Evolutionary conservation across 176 grass and related monocot species (phyloP).

Genomic region (Chloris gayana): DNA sequence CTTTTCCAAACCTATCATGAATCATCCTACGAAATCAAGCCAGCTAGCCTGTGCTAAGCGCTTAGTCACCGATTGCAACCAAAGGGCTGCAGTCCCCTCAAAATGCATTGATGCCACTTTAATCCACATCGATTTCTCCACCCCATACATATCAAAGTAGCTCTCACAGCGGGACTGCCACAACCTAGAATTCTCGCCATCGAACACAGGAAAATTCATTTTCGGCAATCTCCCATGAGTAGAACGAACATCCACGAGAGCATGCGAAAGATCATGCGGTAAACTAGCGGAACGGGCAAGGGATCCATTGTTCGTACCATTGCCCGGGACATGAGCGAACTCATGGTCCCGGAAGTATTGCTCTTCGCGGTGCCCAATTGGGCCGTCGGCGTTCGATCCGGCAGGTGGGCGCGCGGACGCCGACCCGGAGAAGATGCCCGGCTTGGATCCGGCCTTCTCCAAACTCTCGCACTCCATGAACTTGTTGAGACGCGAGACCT

Average conservation of each 20-base stretch:
- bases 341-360: neutral
- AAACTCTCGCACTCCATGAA: neutral
- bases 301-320: neutral
- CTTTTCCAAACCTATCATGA: neutral
- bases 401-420: neutral
- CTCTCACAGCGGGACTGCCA: neutral
- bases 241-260: accelerated
- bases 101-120: neutral
- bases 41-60: accelerated
- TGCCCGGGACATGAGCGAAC: neutral
- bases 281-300: accelerated
- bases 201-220: neutral
- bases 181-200: neutral
- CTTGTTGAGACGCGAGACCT: neutral
- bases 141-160: neutral
- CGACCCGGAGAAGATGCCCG: neutral
- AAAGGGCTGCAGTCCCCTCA: accelerated
- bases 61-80: accelerated
- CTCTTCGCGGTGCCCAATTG: neutral
- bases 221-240: neutral
- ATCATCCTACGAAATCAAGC: accelerated
- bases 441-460: accelerated
- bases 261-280: accelerated
- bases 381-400: neutral
- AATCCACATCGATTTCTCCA: neutral